Evolutionary conservation across 306 rosid genomes (phyloP).

Genomic region (Cicer bijugum): DNA sequence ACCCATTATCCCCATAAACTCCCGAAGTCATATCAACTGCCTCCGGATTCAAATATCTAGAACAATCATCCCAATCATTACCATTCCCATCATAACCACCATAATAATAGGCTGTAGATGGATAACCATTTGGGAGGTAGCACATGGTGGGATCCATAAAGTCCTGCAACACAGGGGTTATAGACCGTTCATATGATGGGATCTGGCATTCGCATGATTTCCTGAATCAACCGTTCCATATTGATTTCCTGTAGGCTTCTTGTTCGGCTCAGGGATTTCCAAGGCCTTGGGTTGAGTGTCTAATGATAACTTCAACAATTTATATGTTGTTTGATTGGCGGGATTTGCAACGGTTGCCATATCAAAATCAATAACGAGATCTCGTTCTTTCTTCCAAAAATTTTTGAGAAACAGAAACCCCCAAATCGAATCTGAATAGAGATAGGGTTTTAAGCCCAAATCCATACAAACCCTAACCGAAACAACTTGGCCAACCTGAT

Average conservation of each 20-base stretch:
- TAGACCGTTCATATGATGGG: slow-evolving; percentile 72
- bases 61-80: no score
- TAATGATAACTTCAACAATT: slow-evolving; percentile 77
- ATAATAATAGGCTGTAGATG: slow-evolving; percentile 65
- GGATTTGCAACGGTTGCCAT: slow-evolving; percentile 91
- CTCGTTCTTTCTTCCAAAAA: slow-evolving; percentile 38
- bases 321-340: slow-evolving; percentile 85
- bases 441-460: slow-evolving; percentile 49
- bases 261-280: slow-evolving; percentile 82
- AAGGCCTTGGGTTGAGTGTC: slow-evolving; percentile 77
- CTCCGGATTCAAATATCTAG: no score
- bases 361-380: slow-evolving; percentile 52
- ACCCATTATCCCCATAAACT: slow-evolving; percentile 92
- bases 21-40: slow-evolving; percentile 43
- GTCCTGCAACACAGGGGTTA: slow-evolving; percentile 73
- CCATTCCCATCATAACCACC: no score
- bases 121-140: slow-evolving; percentile 79
- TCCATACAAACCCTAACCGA: slow-evolving; percentile 81
- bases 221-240: slow-evolving; percentile 78
- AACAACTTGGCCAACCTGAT: slow-evolving; percentile 61
- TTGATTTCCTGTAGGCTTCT: slow-evolving; percentile 75
- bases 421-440: slow-evolving; percentile 45
- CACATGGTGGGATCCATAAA: slow-evolving; percentile 73
- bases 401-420: slow-evolving; percentile 24
- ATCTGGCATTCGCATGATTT: slow-evolving; percentile 73